Base-by-base conservation (phyloP, 495 filamentous ascomycete genomes). In the Cercophora sp. region DNA sequence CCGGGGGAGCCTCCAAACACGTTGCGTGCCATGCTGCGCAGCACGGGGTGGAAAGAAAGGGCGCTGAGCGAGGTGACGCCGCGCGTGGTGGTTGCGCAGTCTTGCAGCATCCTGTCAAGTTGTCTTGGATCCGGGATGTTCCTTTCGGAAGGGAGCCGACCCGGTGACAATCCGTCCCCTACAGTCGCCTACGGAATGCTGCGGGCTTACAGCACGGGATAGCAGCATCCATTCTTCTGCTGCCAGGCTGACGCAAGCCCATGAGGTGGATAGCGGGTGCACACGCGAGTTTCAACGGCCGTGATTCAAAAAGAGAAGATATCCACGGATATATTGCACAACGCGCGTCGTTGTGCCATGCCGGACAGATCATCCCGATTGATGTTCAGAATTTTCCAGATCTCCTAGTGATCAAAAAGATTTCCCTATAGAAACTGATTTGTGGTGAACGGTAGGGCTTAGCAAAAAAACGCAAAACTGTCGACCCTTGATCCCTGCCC, bases 401-500 rank as follows among this genome's bases (percentile, higher is more conserved):
- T 51, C 25, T 40, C 24, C 15, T 16, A n/a, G 36, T 40, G 24
- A 20, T 41, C 36, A 26, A 18, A 24, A 41, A 40, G 36, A 31
- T 31, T 42, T 51, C 37, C 35, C 29, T 26, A 9, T 32, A 20
- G 16, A 26, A 31, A 13, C 15, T 49, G 8, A 13, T 6, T 18
- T 51, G 48, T 20, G 48, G 48, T 31, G 35, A 35, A 24, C 13
- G 22, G 35, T 13, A 41, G 48, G 36, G 48, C 48, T 51, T 53
- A 41, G 51, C 40, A 23, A 36, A 22, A 27, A 39, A 23, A 15
- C 23, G 36, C 35, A 41, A 13, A 24, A 16, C 27, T 13, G 15
- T 32, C 23, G 18, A 46, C 25, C 55, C 55, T 24, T 53, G 55
- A 49, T 53, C 55, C 55, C 42, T 57, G 55, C 27, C 32, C 10